These are phyloP conservation scores for Sporothrix sp. DNA, from an alignment of 2,329 filamentous ascomycete species.

Conservation along the genomic window DNA sequence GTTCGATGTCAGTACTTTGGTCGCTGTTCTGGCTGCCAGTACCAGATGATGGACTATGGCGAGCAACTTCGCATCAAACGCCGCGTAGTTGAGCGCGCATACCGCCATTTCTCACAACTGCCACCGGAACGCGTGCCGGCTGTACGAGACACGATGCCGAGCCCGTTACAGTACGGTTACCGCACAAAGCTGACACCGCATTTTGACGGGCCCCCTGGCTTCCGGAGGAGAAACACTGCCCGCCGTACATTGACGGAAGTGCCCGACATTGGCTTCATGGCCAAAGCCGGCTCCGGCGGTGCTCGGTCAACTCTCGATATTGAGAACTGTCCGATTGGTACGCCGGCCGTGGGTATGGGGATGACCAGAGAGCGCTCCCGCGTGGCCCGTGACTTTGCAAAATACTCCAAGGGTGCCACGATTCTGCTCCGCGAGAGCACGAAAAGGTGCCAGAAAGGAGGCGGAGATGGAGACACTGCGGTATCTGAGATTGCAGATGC, in stretches of 20 bases:
- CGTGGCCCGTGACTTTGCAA: conserved; percentile 58
- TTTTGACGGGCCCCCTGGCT: conserved; percentile 64
- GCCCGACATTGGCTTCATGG: conserved; percentile 83
- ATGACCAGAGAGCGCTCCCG: conserved; percentile 69
- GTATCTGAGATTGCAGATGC: conserved; percentile 29
- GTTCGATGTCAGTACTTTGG: conserved; percentile 81
- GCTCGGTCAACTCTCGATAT: conserved; percentile 75
- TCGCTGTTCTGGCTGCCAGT: conserved; percentile 84
- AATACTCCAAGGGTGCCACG: conserved; percentile 75
- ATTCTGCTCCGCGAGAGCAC: conserved; percentile 84
- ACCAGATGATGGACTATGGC: conserved; percentile 89
- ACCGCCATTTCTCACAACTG: conserved; percentile 79
- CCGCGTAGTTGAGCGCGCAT: conserved; percentile 82
- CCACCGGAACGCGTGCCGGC: conserved; percentile 63
- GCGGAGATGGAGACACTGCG: not conserved
- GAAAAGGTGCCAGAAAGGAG: conserved; percentile 45
- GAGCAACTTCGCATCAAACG: conserved; percentile 81
- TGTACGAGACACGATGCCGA: conserved; percentile 77
- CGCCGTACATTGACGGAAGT: conserved; percentile 43
- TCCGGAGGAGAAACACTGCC: conserved; percentile 39
- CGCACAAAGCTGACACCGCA: conserved; percentile 95
- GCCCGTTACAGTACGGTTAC: conserved; percentile 85
- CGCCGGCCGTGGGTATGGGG: conserved; percentile 70
- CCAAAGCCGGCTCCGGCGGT: conserved; percentile 50
- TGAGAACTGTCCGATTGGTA: conserved; percentile 94